Base-by-base conservation (phyloP, 2,329 filamentous ascomycete genomes). In the Neurospora sp. region DNA sequence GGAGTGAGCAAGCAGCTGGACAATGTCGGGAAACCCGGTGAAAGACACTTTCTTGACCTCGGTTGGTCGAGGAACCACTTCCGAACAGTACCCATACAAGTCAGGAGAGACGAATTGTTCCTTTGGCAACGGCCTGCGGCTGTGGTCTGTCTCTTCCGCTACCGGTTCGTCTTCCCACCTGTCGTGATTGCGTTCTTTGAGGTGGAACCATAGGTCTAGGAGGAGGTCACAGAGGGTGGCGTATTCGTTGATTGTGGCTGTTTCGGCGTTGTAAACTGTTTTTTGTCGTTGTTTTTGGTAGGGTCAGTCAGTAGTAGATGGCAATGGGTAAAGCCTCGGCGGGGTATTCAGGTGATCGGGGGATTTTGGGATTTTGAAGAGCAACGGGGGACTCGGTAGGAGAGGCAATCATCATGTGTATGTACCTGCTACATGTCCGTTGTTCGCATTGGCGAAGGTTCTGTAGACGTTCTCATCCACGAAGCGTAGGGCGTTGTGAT, bases 1-100 rank as follows among this genome's bases (percentile, higher is more conserved):
- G 62, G 84, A 82, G 73, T 83, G 86, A 17, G 84, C 80, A 19
- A 78, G 81, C 1, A 86, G 74, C 69, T 87, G 82, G 23, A 74
- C 74, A 23, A 84, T 76, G 1, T 68, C 65, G 4, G 74, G 70
- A 65, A 78, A 72, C 6, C 70, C 73, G 8, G 75, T 15, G 69
- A 79, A 80, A 2, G 19, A 17, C 2, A 17, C 40, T 4, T 66
- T 17, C 23, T 70, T 68, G 15, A 68, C 33, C 33, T 62, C 46
- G 46, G 19, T 52, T 52, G 46, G 46, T 28, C 46, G 46, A 52
- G 46, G 46, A 41, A 17, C 39, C 39, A 40, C 12, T 6, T 40
- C 12, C 6, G 12, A 12, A 6, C 4, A 4, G 11, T 39, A 6
- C 12, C 12, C 39, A 40, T 15, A 11, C 36, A 37, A 40, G 43